phyloP scores from a whole-genome alignment of 2,329 filamentous ascomycete genomes.

The Delphinella strobiligena region DNA sequence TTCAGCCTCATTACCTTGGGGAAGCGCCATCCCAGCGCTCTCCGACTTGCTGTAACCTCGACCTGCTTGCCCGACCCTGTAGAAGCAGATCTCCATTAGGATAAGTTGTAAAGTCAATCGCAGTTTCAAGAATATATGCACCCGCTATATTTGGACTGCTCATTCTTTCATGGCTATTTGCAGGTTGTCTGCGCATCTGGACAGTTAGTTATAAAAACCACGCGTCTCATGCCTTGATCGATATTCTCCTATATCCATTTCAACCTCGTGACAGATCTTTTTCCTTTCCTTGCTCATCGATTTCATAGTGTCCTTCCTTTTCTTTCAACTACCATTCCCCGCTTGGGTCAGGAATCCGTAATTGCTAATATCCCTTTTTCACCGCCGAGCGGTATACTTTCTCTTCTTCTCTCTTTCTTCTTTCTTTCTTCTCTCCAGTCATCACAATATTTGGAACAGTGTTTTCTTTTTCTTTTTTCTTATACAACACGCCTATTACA shows the following conservation, averaged over 20 bases:
- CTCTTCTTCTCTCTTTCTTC: constrained; percentile 8
- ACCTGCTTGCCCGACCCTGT: neutral
- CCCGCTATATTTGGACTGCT: neutral
- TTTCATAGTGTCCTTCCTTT: no score
- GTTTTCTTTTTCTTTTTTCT: constrained; percentile 3
- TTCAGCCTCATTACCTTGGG: neutral
- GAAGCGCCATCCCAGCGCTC: neutral
- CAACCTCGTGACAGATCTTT: no score
- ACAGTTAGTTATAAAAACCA: no score
- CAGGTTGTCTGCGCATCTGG: no score
- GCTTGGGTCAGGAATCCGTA: no score
- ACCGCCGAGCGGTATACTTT: no score
- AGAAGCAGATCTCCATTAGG: neutral
- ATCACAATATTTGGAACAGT: no score
- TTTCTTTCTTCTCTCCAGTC: constrained; percentile 13
- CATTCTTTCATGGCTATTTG: neutral
- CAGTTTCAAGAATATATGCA: neutral
- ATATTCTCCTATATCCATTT: no score
- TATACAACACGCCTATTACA: neutral
- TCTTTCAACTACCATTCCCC: neutral
- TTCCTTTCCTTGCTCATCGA: no score
- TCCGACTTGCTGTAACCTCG: neutral
- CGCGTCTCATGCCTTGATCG: no score
- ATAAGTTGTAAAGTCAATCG: neutral
- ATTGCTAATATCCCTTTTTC: no score